These are phyloP conservation scores for Epithemia pelagica DNA, from an alignment of 108 stramenopile species.

Conservation along the genomic window DNA sequence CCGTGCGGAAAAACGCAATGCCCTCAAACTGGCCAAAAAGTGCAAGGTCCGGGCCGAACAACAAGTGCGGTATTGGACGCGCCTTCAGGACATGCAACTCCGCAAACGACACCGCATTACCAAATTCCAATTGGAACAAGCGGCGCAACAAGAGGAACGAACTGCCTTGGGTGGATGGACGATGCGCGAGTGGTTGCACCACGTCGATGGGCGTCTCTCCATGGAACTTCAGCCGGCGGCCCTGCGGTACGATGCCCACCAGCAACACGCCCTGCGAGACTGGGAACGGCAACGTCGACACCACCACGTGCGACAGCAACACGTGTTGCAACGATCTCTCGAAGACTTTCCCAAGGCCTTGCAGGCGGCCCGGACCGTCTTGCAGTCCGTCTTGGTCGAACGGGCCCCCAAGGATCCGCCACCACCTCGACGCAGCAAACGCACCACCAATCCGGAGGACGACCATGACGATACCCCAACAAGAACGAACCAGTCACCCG, in stretches of 20 bases:
- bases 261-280: neutral
- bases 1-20: conserved; percentile 10
- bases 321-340: conserved; percentile 29
- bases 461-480: neutral
- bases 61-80: conserved; percentile 20
- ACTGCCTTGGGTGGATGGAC: conserved; percentile 15
- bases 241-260: conserved; percentile 2
- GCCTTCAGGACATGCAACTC: neutral
- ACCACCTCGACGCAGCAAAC: conserved; percentile 27
- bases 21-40: conserved; percentile 13
- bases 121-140: conserved; percentile 4
- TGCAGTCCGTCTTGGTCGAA: conserved; percentile 21
- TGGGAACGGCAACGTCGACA: neutral
- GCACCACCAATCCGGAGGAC: neutral
- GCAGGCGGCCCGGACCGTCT: conserved; percentile 7
- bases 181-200: conserved; percentile 24
- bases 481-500: neutral
- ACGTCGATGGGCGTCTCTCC: conserved; percentile 25
- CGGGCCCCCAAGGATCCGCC: conserved; percentile 29
- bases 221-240: conserved; percentile 11
- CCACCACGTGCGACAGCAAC: conserved; percentile 19
- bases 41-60: conserved; percentile 11
- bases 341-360: conserved; percentile 35
- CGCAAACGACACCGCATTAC: neutral
- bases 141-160: conserved; percentile 10